Evolutionary conservation across 768 basidiomycete genomes (phyloP), one percentile per base, ranked within the genome.

Genomic region (Kwoniella sp.): DNA sequence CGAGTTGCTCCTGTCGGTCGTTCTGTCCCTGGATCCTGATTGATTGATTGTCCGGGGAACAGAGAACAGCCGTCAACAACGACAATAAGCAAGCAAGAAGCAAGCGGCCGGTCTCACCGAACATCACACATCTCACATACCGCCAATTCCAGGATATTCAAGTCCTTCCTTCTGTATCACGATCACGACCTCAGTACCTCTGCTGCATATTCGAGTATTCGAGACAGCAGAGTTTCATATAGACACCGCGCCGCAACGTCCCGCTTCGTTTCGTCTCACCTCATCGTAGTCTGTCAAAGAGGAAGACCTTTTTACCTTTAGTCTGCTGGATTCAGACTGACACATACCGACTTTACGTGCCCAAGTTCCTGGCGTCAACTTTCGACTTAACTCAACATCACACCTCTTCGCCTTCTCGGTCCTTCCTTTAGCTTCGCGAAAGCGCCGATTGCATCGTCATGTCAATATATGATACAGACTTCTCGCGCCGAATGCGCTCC

Each of bases 391-490:
- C 15, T n/a, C 41, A 45, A 45, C 41, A 17, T 45, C 41, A 45
- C 41, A 45, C 41, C 20, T 11, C 41, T 17, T 45, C 41, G 4
- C 15, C 15, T 45, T 45, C 15, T 45, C 41, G 3, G 11, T 11
- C 11, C 41, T 11, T 11, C 41, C 41, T 45, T 17, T 3, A 11
- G 17, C 41, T 3, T 13, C 11, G 8, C 50, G 38, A 25, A 15
- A 45, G 56, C 20, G 38, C 56, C n/a, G n/a, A n/a, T n/a, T n/a
- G 53, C 53, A 31, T 8, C 52, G 29, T 26, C 50, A 70, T 70
- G 69, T 70, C 66, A 37, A 61, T 70, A 38, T 70, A 70, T 37
- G 69, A 70, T 53, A 63, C 69, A 20, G 69, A 70, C 15, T 67
- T 70, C 53, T 66, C 69, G 22, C 55, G 69, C 8, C 53, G 69